These are phyloP conservation scores for Arxiozyma heterogenica DNA, from an alignment of 1,139 yeast genomes.

Conservation along the genomic window DNA sequence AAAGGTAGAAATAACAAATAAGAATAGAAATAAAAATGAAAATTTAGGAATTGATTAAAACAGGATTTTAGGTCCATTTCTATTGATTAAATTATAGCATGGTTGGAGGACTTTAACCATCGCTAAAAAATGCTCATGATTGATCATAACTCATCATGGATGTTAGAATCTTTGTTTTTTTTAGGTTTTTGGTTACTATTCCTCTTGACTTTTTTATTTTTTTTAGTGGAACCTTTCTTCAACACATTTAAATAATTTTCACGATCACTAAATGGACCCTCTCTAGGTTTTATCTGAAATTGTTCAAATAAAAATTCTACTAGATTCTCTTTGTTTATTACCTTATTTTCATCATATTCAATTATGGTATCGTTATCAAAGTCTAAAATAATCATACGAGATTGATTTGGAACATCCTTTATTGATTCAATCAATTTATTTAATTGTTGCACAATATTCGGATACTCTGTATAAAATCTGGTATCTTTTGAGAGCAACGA, in stretches of 20 bases:
- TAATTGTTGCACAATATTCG: conserved; percentile 13
- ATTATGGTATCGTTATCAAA: conserved; percentile 13
- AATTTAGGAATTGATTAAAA: too few species aligned
- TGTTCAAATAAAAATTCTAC: conserved; percentile 15
- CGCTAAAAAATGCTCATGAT: too few species aligned
- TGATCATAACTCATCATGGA: conserved; percentile 3
- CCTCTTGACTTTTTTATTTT: conserved; percentile 8
- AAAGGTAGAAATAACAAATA: too few species aligned
- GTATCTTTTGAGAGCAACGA: conserved; percentile 3
- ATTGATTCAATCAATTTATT: conserved; percentile 8
- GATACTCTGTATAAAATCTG: conserved; percentile 6
- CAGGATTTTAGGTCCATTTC: not conserved
- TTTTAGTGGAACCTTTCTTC: conserved; percentile 6
- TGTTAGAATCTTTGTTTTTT: not conserved
- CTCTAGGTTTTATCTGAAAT: conserved; percentile 16
- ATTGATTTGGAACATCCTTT: conserved; percentile 7
- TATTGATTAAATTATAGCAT: too few species aligned
- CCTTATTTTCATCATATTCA: conserved; percentile 10
- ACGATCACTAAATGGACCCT: conserved; percentile 28
- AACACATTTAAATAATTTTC: conserved; percentile 14
- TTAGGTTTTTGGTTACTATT: not conserved
- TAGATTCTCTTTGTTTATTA: conserved; percentile 15
- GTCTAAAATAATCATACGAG: conserved; percentile 20
- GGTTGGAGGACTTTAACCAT: too few species aligned
- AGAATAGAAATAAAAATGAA: too few species aligned